Base-by-base conservation (phyloP, 78 protist species). In the Dictyostelium intermedium region DNA sequence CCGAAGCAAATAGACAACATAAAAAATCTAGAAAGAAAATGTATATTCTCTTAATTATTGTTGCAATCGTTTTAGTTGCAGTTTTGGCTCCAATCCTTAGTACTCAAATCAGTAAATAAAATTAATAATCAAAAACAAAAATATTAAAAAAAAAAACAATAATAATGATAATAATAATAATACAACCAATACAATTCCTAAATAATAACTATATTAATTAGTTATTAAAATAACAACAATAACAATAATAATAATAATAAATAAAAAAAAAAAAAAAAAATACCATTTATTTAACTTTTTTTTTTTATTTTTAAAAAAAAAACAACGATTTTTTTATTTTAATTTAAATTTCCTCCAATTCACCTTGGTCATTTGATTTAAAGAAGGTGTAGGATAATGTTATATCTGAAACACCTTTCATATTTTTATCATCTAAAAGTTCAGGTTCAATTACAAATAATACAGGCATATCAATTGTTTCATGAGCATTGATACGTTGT, bases 391-490 rank as follows among this genome's bases (percentile, higher is more conserved):
- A 97, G 2, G 97, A 85, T 11, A 97, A 92, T 10, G 96, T 95
- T 70, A 97, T 93, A 43, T 61, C 72, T 7, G 93, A 45, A 35
- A 89, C 72, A 61, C 74, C 77, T 47, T 34, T 16, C 14, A 95
- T 35, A 41, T 18, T 53, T 30, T 97, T 96, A 61, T 97, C 98
- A 41, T 96, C 85, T 18, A 95, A 92, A 16, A 95, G 89, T 39
- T 97, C 99, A 7, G 97, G 98, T 76, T 98, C 99, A 8, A 98
- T 87, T 77, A 91, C 98, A 93, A 98, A 98, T 89, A 98, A 95
- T 37, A 98, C 99, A n/a, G 99, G 99, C 98, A 98, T 95, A 56
- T 98, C 99, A 20, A 98, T 97, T 23, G 95, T 77, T 91, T 98
- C 99, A 74, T 86, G 45, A 3, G 99, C 96, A 37, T 93, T 93